These are phyloP conservation scores for Rhizopus arrhizus DNA, from an alignment of 371 early-diverging fungal genomes.

Conservation along the genomic window DNA sequence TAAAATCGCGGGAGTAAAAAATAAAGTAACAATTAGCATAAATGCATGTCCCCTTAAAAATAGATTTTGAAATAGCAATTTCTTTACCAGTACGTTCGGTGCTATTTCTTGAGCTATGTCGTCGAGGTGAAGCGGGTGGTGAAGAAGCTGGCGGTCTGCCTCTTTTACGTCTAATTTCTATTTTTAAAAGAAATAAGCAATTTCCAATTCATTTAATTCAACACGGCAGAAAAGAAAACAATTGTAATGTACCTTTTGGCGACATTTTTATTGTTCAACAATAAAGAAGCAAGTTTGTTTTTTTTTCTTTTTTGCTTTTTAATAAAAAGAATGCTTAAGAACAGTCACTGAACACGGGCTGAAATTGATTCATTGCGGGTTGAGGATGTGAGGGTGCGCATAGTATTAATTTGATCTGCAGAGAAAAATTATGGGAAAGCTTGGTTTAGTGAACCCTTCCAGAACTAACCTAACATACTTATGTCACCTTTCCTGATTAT, in stretches of 20 bases:
- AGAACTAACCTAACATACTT: no score
- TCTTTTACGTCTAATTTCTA: conserved; percentile 24
- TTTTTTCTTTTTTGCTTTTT: no score
- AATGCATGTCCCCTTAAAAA: conserved; percentile 22
- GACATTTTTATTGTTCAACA: background rate
- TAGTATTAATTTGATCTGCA: no score
- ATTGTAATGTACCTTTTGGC: background rate
- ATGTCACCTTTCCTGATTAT: no score
- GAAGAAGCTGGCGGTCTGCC: conserved; percentile 22
- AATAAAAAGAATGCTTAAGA: no score
- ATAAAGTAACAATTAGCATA: conserved; percentile 1
- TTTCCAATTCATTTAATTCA: background rate
- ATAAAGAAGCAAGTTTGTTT: no score
- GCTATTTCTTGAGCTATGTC: conserved; percentile 21
- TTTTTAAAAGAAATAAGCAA: background rate
- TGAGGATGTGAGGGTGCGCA: no score
- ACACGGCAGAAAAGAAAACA: background rate
- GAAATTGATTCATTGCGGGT: no score
- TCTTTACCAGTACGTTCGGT: conserved; percentile 1
- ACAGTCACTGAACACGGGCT: no score
- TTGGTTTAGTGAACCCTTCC: no score
- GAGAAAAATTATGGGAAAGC: no score
- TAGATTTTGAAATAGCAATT: conserved; percentile 4
- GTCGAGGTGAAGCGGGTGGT: conserved; percentile 15
- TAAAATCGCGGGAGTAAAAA: background rate